Evolutionary conservation across 2,329 filamentous ascomycete genomes (phyloP), one percentile per base, ranked within the genome.

Genomic region (Periconia macrospinosa): DNA sequence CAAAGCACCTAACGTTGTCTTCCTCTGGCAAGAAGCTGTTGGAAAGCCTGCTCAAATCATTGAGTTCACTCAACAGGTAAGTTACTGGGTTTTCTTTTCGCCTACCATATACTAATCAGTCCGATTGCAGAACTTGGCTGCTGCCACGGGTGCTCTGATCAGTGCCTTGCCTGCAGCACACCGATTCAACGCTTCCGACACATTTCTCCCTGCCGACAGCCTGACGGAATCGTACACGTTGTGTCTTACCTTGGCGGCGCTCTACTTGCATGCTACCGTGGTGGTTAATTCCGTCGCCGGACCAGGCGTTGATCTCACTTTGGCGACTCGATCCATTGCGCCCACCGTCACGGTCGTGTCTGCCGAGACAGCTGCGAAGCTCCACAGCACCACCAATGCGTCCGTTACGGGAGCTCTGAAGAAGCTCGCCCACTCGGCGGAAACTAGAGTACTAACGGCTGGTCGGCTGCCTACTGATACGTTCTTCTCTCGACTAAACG

Each of bases 241-340:
- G 23, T 84, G 86, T 50, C 80, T 95, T 55, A 91, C 91, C 0
- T 81, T 99, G 53, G 86, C 88, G 1, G 92, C 92, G 0, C 82
- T 99, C 9, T 96, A 87, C 75, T 88, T 86, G 19, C 94, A 96
- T 70, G 83, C 91, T 17, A 94, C 91, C 0, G 77, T 99, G 18
- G 91, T 92, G 23, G 83, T 99, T 66, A 97, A 91, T 75, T 94
- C 92, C 0, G 92, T 96, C 23, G 89, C 92, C 15, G 89, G 89
- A 7, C 82, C 84, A 35, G 84, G 84, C 11, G 81, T 89, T 13
- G 86, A 94, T 68, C 81, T 97, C 37, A 78, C 81, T 17, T 76
- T 92, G 19, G 91, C 91, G 19, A 89, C 89, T 19, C 83, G 86
- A 54, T 86, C 86, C 45, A 79, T 95, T 40, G 84, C 89, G 1